A percentile compares a stretch with the other conserved stretches of the same genome.
Evolutionary conservation across 2,329 filamentous ascomycete species (phyloP).

Genomic region (Fusarium sp.): DNA sequence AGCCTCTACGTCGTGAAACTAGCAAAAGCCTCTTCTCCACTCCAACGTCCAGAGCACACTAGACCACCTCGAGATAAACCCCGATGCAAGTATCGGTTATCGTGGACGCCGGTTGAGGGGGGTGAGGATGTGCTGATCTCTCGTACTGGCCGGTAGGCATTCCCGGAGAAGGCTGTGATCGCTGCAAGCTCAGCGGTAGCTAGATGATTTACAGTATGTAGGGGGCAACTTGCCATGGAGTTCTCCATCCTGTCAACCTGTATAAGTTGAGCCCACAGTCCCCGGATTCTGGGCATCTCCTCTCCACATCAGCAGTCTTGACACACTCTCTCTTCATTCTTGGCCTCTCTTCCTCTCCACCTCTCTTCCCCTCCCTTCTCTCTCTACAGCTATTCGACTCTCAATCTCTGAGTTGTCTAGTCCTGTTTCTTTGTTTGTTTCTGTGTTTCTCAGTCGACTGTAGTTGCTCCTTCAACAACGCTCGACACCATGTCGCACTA

Average conservation of each 20-base stretch:
- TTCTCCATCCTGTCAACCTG: neutral
- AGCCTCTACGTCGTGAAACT: neutral
- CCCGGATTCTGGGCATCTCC: constrained; percentile 23
- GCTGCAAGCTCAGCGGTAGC: neutral
- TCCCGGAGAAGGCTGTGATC: neutral
- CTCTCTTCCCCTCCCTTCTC: neutral
- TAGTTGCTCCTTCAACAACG: constrained; percentile 1
- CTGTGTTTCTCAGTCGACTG: constrained; percentile 2
- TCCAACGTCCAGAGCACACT: neutral
- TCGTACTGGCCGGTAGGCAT: constrained; percentile 1
- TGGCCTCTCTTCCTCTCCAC: constrained; percentile 2
- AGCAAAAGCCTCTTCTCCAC: constrained; percentile 11
- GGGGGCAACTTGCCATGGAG: constrained; percentile 20
- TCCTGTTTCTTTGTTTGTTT: neutral
- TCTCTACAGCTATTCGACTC: constrained; percentile 11
- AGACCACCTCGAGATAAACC: constrained; percentile 9
- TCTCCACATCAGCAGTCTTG: constrained; percentile 6
- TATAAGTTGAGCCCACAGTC: constrained; percentile 37
- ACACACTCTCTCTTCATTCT: constrained; percentile 7
- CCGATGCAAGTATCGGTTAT: constrained; percentile 1
- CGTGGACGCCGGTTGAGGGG: constrained; percentile 10
- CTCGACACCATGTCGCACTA: constrained; percentile 23
- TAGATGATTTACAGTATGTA: constrained; percentile 18
- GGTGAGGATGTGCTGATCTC: neutral
- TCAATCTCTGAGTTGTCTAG: constrained; percentile 23